Percentiles rank a stretch among this genome's conserved stretches.
These are phyloP conservation scores for Furcasterigmium sp. DNA, from an alignment of 2,329 filamentous ascomycete genomes.

Conservation along the genomic window DNA sequence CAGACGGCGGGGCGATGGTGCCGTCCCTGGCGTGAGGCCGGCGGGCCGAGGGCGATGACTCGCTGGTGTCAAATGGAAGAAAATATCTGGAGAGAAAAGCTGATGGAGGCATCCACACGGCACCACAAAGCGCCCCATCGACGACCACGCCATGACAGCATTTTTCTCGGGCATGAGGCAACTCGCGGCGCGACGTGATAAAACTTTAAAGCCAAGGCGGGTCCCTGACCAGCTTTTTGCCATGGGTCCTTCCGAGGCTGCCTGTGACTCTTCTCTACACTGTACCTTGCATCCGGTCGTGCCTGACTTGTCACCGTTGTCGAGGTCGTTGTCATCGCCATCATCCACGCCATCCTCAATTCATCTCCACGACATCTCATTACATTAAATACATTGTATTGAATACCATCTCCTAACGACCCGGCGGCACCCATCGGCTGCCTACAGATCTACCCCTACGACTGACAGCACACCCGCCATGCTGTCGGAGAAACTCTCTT, in stretches of 20 bases:
- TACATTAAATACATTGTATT: no score
- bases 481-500: neutral
- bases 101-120: neutral
- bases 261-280: neutral
- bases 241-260: neutral
- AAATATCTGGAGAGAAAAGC: neutral
- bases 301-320: neutral
- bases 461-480: no score
- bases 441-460: no score
- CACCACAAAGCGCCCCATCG: neutral
- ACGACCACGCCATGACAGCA: neutral
- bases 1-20: neutral
- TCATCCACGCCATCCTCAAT: neutral
- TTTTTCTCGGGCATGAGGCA: neutral
- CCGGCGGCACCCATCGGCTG: no score
- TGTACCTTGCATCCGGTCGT: neutral
- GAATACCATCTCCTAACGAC: no score
- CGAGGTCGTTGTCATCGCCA: neutral
- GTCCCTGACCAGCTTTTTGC: neutral
- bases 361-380: no score
- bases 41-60: neutral
- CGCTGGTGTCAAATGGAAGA: no score
- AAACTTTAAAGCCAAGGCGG: neutral
- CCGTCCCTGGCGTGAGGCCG: neutral
- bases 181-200: neutral